Conservation (phyloP, 2,329 filamentous ascomycete species). For the Neopestalotiopsis rosae region DNA sequence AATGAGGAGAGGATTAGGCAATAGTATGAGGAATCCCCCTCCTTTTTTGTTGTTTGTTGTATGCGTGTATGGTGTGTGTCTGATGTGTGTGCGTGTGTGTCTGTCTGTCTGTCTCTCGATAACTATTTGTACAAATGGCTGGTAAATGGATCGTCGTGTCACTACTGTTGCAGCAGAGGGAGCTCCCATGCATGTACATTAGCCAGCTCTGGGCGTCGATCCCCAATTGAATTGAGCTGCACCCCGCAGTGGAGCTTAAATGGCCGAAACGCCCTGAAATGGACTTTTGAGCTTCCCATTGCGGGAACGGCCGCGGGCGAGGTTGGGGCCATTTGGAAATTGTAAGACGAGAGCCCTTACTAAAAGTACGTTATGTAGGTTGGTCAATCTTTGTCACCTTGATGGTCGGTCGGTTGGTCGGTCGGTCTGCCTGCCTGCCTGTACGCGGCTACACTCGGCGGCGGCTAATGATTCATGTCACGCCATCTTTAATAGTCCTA, state of each 20-base stretch:
- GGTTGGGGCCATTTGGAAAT: background rate
- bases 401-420: background rate
- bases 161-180: background rate
- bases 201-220: background rate
- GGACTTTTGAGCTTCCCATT: conserved; percentile 14
- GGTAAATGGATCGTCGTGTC: background rate
- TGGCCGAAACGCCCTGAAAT: background rate
- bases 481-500: background rate
- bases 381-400: background rate
- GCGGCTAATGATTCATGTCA: background rate
- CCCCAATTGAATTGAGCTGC: conserved; percentile 6
- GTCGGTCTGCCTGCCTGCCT: background rate
- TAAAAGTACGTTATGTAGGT: background rate
- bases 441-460: background rate
- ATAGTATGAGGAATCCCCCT: background rate
- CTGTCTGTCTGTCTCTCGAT: too few relatives aligned
- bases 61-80: background rate
- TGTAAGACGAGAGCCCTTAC: background rate
- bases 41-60: too few relatives aligned
- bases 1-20: background rate
- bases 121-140: background rate
- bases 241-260: conserved; percentile 16
- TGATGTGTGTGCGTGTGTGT: too few relatives aligned
- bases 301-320: conserved; percentile 6
- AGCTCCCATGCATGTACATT: background rate